Evolutionary conservation across 225 moss, liverwort and hornwort genomes (phyloP), one percentile per base, ranked within the genome.

Genomic region (Physcomitrium patens): DNA sequence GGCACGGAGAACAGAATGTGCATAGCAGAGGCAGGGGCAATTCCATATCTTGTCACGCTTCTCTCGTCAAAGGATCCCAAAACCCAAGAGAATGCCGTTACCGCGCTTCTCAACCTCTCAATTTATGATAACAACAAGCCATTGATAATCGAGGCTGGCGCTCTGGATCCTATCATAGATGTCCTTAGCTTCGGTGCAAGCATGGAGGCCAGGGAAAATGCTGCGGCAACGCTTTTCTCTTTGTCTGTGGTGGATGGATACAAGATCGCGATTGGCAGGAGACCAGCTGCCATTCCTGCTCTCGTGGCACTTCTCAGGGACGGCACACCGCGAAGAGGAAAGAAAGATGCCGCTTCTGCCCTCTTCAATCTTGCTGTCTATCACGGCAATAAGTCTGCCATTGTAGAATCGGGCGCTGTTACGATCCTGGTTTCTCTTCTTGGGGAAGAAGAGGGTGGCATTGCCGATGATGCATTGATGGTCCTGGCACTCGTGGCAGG

Each of bases 21-120:
- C 52, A 89, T 94, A 65, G 94, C 89, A 8, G 89, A 87, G 54
- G 92, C 89, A 1, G 92, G 92, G 18, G 92, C 89, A 9, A 80
- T 94, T 60, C 82, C 90, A 24, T 74, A 77, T 12, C 89, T 94
- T 5, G 86, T 91, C 0, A 48, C 69, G 6, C 86, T 94, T 5
- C 85, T 94, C 5, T 75, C 86, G 11, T 88, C 91, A 27, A 85
- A 70, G 57, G 94, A 94, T 68, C 61, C 82, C 0, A 89, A 86
- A 54, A 83, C 90, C 16, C 94, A 91, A 68, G 92, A 94, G 63
- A 89, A 94, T 67, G 92, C 94, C 19, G 86, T 94, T 0, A 91
- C 92, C 8, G 84, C 92, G 1, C 83, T 94, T 1, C 78, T 94
- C 1, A 90, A 91, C 50, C 77, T 94, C 7, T 94, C 94, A 20